Base-by-base conservation (phyloP, 805 yeast genomes). In the Yarrowia divulgata region DNA sequence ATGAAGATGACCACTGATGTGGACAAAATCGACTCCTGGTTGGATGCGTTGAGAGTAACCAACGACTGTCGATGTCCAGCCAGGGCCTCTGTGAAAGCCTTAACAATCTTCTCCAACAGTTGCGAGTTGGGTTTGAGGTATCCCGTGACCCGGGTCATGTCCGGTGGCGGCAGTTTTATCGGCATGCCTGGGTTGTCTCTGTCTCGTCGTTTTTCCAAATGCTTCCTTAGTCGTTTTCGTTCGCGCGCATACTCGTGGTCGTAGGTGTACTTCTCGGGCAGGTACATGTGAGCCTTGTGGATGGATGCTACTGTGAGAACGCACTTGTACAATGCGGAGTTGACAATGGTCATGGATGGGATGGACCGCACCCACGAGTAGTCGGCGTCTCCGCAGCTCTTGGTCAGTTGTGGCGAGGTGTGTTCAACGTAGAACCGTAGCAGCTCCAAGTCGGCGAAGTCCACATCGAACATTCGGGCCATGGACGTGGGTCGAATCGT, bases 251-350 rank as follows among this genome's bases (percentile, higher is more conserved):
- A 63, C 39, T 63, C 68, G 23, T 48, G 48, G 48, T 63, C 68
- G 57, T 63, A 63, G 39, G 48, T 63, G 57, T 63, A 63, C 49
- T 37, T 48, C n/a, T 63, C 68, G 19, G 55, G 55, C 39, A 63
- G 48, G 45, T 48, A 63, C 68, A 63, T 63, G 68, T 63, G 45
- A 8, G 68, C 68, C 48, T 63, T 63, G 46, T 63, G 68, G n/a
- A 63, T 63, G 29, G 68, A 63, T 4, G 68, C 68, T 10, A 63
- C 46, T 2, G 68, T 63, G 18, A 63, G 40, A 14, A 63, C 68
- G 13, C 68, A 63, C 57, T 63, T 63, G 48, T 63, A 63, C n/a
- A 63, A 18, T 14, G 68, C 68, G 1, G 68, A n/a, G 46, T 63
- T 63, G 39, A 63, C 48, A 7, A 63, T 35, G 19, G 68, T 63